Evolutionary conservation across 1,284 basidiomycete genomes (phyloP).

Genomic region (Agaricales sp.): DNA sequence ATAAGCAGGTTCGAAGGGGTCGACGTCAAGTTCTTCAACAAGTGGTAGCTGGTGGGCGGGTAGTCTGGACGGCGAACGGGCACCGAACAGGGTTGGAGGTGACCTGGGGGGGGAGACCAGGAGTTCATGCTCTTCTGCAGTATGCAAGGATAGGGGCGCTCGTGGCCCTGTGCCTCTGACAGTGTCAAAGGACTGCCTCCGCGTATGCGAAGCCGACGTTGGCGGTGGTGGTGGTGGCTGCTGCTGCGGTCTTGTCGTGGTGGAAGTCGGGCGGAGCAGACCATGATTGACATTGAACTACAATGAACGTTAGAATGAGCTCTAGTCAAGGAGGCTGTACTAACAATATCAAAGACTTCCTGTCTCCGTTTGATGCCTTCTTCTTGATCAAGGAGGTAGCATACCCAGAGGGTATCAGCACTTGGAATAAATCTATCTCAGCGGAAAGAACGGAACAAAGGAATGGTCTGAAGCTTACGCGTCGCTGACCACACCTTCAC

Average conservation of each 20-base stretch:
- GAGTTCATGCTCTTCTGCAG: background rate
- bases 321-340: too few species aligned
- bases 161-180: constrained; percentile 1
- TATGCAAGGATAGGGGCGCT: background rate
- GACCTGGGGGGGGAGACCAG: background rate
- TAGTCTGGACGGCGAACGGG: background rate
- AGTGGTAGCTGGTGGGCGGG: background rate
- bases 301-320: too few species aligned
- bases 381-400: constrained; percentile 83
- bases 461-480: constrained; percentile 32
- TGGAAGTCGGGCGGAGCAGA: too few species aligned
- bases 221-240: background rate
- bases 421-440: constrained; percentile 15
- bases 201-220: background rate
- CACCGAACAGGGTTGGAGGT: background rate
- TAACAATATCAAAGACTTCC: constrained; percentile 27
- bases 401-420: constrained; percentile 80
- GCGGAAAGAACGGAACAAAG: background rate
- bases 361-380: constrained; percentile 49
- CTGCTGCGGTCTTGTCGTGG: too few species aligned
- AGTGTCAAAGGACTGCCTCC: background rate
- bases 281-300: too few species aligned
- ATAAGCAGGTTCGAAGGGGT: background rate
- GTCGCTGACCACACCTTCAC: constrained; percentile 74
- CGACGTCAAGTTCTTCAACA: background rate